Conservation (phyloP, 2,329 filamentous ascomycete species). For the Xylariales sp. region DNA sequence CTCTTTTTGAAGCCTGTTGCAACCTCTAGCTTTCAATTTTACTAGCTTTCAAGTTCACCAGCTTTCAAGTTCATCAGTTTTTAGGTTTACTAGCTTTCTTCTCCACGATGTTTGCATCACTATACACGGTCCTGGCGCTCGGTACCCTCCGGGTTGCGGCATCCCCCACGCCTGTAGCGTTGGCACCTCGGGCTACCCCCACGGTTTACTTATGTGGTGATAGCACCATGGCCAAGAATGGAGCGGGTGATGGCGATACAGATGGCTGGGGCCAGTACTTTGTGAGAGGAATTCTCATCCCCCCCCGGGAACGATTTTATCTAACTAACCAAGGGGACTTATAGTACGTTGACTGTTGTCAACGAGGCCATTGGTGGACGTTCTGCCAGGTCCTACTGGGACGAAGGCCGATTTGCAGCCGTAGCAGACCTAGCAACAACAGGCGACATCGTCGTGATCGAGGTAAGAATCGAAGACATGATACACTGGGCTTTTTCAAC, state of each 20-base stretch:
- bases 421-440: slow-evolving; percentile 44
- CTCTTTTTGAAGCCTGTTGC: too few relatives aligned
- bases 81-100: too few relatives aligned
- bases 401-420: slow-evolving; percentile 55
- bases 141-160: not conserved
- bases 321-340: too few relatives aligned
- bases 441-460: slow-evolving; percentile 62
- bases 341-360: slow-evolving; percentile 40
- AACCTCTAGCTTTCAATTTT: too few relatives aligned
- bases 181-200: slow-evolving; percentile 20
- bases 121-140: not conserved
- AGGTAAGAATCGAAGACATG: too few relatives aligned
- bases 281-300: too few relatives aligned
- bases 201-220: slow-evolving; percentile 50
- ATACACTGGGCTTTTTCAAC: too few relatives aligned
- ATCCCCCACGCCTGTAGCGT: slow-evolving; percentile 2
- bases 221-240: slow-evolving; percentile 46
- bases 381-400: slow-evolving; percentile 56
- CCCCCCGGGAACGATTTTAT: too few relatives aligned
- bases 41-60: too few relatives aligned
- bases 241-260: slow-evolving; percentile 29
- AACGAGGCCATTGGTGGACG: slow-evolving; percentile 61
- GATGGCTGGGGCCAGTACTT: slow-evolving; percentile 60
- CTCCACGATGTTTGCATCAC: too few relatives aligned
- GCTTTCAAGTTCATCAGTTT: too few relatives aligned